Evolutionary conservation across 805 yeast species (phyloP).

Genomic region (Kockiozyma suomiensis): DNA sequence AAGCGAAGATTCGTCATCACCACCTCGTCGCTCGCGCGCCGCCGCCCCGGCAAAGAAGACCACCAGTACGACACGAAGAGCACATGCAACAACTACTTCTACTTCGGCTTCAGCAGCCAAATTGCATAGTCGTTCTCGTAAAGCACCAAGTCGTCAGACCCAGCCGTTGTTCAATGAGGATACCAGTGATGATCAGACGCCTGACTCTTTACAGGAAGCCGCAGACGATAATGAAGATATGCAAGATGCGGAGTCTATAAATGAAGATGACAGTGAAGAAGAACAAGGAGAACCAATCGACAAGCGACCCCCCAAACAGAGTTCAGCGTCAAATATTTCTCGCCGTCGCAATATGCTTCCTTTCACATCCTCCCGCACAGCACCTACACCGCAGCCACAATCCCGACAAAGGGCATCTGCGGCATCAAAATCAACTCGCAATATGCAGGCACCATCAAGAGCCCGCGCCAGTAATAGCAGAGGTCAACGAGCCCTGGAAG

Average conservation of each 20-base stretch:
- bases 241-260: not conserved
- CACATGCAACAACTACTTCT: not conserved
- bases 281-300: too few relatives aligned
- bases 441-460: too few relatives aligned
- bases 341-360: too few relatives aligned
- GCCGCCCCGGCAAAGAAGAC: not conserved
- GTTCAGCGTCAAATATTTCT: too few relatives aligned
- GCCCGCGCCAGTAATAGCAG: too few relatives aligned
- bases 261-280: not conserved
- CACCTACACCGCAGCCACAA: not conserved
- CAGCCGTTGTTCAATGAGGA: conserved; percentile 5
- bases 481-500: not conserved
- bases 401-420: not conserved
- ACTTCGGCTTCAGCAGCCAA: not conserved
- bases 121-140: not conserved
- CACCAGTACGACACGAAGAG: not conserved
- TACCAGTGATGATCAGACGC: not conserved
- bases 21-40: not conserved
- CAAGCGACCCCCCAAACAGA: too few relatives aligned
- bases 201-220: not conserved
- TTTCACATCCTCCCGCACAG: not conserved
- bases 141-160: not conserved
- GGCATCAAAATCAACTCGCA: not conserved
- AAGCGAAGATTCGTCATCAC: not conserved
- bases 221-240: conserved; percentile 4